Evolutionary conservation across 805 yeast genomes (phyloP).

Genomic region (Monosporozyma aerobia): DNA sequence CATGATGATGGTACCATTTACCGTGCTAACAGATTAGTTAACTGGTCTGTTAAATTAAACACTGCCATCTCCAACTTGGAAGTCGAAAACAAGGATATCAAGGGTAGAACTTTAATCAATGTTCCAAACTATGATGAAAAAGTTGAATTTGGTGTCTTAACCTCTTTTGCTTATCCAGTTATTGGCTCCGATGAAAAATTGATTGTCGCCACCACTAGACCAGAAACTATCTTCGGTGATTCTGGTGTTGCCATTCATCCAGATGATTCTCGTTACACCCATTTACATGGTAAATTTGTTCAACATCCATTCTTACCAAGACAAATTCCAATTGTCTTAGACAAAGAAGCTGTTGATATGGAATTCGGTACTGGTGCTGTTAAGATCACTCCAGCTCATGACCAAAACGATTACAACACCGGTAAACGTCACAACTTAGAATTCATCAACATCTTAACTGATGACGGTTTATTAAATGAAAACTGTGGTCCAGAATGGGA

Average conservation of each 20-base stretch:
- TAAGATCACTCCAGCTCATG: slow-evolving; percentile 97
- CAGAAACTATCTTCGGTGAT: slow-evolving; percentile 97
- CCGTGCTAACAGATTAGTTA: slow-evolving; percentile 85
- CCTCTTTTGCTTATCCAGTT: slow-evolving; percentile 89
- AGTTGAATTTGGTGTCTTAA: slow-evolving; percentile 92
- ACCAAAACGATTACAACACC: slow-evolving; percentile 89
- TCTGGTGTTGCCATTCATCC: slow-evolving; percentile 98
- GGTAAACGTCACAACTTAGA: slow-evolving; percentile 92
- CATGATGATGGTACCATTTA: slow-evolving; percentile 94
- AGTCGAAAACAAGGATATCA: slow-evolving; percentile 83
- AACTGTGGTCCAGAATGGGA: slow-evolving; percentile 81
- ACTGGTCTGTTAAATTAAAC: slow-evolving; percentile 92
- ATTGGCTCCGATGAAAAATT: slow-evolving; percentile 69
- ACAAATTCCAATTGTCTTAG: slow-evolving; percentile 79
- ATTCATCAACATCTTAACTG: slow-evolving; percentile 82
- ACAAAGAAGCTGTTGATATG: slow-evolving; percentile 94
- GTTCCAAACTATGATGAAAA: slow-evolving; percentile 88
- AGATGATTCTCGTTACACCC: slow-evolving; percentile 83
- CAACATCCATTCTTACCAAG: slow-evolving; percentile 84
- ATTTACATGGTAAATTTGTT: slow-evolving; percentile 88
- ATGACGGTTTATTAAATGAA: slow-evolving; percentile 83
- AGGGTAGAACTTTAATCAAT: slow-evolving; percentile 68
- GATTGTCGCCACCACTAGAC: slow-evolving; percentile 96
- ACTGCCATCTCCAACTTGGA: slow-evolving; percentile 95
- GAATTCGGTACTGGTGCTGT: slow-evolving; percentile 99